These are phyloP conservation scores for Penicillium daleae DNA, from an alignment of 495 filamentous ascomycete genomes.

Conservation along the genomic window DNA sequence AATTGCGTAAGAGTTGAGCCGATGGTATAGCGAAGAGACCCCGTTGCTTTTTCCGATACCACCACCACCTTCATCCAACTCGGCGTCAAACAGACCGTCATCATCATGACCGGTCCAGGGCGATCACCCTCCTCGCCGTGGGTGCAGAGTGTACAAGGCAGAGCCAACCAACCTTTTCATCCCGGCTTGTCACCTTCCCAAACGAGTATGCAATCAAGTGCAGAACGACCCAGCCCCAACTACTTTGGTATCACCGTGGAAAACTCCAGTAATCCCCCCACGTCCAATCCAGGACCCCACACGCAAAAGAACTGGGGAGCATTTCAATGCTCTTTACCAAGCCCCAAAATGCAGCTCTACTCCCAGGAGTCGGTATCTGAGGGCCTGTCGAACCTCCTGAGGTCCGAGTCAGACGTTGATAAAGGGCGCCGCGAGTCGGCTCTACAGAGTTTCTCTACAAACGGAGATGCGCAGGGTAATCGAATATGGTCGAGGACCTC, in stretches of 20 bases:
- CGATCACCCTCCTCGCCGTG: constrained; percentile 52
- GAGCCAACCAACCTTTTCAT: constrained; percentile 27
- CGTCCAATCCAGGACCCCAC: constrained; percentile 59
- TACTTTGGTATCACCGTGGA: constrained; percentile 82
- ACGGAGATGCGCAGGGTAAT: constrained; percentile 15
- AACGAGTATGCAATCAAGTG: constrained; percentile 42
- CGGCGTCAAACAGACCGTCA: constrained; percentile 24
- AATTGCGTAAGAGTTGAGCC: constrained; percentile 6
- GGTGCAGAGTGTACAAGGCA: constrained; percentile 37
- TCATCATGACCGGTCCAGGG: constrained; percentile 50
- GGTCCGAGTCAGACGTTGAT: constrained; percentile 30
- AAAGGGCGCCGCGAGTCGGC: constrained; percentile 28
- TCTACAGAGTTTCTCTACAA: constrained; percentile 25
- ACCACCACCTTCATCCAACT: constrained; percentile 15
- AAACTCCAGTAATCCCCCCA: constrained; percentile 57
- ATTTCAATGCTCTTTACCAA: constrained; percentile 67
- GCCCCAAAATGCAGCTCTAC: constrained; percentile 68
- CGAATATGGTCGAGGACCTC: constrained; percentile 13
- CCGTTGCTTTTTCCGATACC: constrained; percentile 8
- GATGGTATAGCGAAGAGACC: constrained; percentile 19
- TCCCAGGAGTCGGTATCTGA: constrained; percentile 80
- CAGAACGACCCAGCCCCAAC: constrained; percentile 65
- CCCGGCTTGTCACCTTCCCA: constrained; percentile 46
- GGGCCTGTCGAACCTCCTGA: constrained; percentile 62
- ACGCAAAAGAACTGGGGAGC: constrained; percentile 71